Conservation (phyloP, 768 basidiomycete genomes). For the Naganishia onofrii region DNA sequence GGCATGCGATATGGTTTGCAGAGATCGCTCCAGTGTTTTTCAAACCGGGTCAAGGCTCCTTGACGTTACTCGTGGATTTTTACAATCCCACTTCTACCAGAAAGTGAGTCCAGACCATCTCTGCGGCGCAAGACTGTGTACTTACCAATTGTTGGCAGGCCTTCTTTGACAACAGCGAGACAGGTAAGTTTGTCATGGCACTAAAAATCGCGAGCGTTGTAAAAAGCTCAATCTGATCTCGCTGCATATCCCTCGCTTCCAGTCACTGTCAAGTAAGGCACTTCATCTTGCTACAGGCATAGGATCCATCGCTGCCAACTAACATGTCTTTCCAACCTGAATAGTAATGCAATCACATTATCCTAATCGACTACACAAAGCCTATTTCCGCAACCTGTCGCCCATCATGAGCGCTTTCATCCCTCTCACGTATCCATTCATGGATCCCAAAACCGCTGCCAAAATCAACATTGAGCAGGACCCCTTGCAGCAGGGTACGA, state of each 20-base stretch:
- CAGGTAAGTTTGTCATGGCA: slow-evolving; percentile 7
- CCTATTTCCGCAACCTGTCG: slow-evolving; percentile 27
- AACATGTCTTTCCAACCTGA: background rate
- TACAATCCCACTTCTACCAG: background rate
- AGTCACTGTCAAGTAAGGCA: slow-evolving; percentile 20
- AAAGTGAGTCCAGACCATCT: background rate
- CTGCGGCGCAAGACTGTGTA: background rate
- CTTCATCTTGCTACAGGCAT: too few species aligned
- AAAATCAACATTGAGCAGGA: slow-evolving; percentile 26
- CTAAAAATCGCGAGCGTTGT: too few species aligned
- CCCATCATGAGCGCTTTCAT: slow-evolving; percentile 26
- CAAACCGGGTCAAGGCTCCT: slow-evolving; percentile 12
- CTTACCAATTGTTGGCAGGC: background rate
- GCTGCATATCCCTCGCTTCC: background rate
- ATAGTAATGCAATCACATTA: slow-evolving; percentile 30
- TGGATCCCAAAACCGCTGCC: slow-evolving; percentile 25
- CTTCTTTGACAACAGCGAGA: slow-evolving; percentile 18
- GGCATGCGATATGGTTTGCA: slow-evolving; percentile 29
- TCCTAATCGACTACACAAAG: slow-evolving; percentile 27
- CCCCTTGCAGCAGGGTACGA: slow-evolving; percentile 14
- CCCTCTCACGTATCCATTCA: slow-evolving; percentile 29
- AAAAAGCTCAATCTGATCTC: background rate
- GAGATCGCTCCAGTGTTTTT: slow-evolving; percentile 19
- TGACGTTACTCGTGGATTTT: slow-evolving; percentile 18
- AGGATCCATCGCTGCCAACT: too few species aligned